phyloP scores from a whole-genome alignment of 225 moss, liverwort and hornwort species.

The Climacium dendroides region DNA sequence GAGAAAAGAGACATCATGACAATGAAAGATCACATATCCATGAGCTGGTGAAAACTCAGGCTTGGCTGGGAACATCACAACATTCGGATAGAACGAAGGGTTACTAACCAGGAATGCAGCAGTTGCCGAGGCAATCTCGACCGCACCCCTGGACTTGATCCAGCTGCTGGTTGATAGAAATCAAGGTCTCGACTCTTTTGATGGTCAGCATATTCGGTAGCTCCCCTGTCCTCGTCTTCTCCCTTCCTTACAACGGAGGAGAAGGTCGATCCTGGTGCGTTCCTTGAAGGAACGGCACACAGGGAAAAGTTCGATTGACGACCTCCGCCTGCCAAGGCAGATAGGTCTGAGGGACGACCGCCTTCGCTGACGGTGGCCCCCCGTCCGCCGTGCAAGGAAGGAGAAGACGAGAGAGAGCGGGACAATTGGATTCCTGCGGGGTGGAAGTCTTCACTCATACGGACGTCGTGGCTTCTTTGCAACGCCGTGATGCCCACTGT shows the following conservation, averaged over 20 bases:
- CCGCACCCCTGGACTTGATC: constrained; percentile 41
- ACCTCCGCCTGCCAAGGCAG: constrained; percentile 85
- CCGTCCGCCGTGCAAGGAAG: constrained; percentile 92
- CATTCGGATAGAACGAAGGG: neutral
- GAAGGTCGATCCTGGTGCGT: constrained; percentile 8
- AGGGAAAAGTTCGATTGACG: neutral
- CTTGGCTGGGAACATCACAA: neutral
- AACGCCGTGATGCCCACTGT: constrained; percentile 70
- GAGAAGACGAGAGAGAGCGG: constrained; percentile 63
- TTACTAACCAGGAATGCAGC: constrained; percentile 63
- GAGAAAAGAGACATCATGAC: neutral
- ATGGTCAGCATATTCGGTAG: constrained; percentile 51
- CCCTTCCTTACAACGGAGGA: neutral
- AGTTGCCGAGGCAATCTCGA: constrained; percentile 43
- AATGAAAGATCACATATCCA: neutral
- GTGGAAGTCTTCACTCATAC: constrained; percentile 39
- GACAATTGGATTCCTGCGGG: constrained; percentile 23
- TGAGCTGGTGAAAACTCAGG: neutral
- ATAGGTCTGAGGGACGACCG: constrained; percentile 98
- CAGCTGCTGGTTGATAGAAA: constrained; percentile 56
- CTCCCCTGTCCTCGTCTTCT: neutral
- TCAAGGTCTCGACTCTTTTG: constrained; percentile 48
- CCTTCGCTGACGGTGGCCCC: constrained; percentile 96
- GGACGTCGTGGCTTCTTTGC: constrained; percentile 32
- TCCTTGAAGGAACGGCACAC: constrained; percentile 22